Conservation (phyloP, 257 asterid genomes). For the Eustoma russellianum region DNA sequence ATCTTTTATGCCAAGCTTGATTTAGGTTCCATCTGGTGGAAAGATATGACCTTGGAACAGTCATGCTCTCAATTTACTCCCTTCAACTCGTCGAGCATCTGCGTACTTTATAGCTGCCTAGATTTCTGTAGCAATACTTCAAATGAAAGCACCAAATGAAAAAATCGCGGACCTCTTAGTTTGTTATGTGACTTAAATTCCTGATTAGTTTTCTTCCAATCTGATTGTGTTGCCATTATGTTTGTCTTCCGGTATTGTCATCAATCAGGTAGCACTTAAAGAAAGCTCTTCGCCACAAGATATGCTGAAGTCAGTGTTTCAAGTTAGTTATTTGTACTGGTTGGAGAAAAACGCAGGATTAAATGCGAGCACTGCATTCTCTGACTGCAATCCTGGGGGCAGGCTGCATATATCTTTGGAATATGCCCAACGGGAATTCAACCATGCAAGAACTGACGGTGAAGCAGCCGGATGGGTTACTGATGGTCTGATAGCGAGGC, state of each 20-base stretch:
- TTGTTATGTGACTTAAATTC: no score
- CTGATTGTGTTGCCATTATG: background rate
- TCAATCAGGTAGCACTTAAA: constrained; percentile 68
- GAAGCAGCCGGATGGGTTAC: constrained; percentile 68
- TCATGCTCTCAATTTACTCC: no score
- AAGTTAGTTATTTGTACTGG: constrained; percentile 84
- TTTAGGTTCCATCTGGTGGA: no score
- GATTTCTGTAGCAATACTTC: no score
- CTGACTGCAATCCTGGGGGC: constrained; percentile 77
- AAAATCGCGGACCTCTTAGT: no score
- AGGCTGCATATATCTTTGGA: constrained; percentile 76
- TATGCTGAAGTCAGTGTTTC: constrained; percentile 86
- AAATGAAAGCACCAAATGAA: no score
- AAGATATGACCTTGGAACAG: no score
- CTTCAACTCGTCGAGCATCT: no score
- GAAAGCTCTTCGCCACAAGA: constrained; percentile 72
- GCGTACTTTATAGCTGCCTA: no score
- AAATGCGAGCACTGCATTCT: constrained; percentile 28
- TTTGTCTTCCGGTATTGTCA: constrained; percentile 4
- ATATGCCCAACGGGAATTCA: constrained; percentile 59
- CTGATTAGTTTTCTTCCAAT: background rate
- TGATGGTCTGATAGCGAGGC: constrained; percentile 84
- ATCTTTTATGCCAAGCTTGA: no score
- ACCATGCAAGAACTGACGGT: constrained; percentile 63
- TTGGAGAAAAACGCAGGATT: constrained; percentile 86